Evolutionary conservation across 164 flowering plant species (phyloP), one percentile per base, ranked within the genome.

Genomic region (Kingdonia uniflora): DNA sequence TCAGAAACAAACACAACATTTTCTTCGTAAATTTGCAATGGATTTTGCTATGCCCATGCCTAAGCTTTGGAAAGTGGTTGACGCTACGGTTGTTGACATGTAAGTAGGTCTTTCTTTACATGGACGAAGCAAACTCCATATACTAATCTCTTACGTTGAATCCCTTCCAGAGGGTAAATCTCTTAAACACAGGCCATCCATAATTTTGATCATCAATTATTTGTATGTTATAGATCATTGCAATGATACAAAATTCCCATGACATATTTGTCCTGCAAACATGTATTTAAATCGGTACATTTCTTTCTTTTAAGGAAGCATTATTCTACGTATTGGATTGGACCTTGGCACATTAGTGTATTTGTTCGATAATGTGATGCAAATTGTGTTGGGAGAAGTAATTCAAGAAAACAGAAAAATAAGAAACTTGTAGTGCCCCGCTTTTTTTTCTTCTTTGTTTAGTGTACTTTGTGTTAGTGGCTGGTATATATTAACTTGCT

Each of bases 1-100:
- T n/a, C n/a, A n/a, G n/a, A n/a, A n/a, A 45, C 58, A 65, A 5
- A 57, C 74, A 0, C 69, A 66, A 20, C 52, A 64, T 2, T 66
- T 74, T 3, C 64, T 81, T 0, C 64, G 71, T 0, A 68, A 70
- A 24, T 74, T 81, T 3, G 78, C 76, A 0, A 45, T 67, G 15
- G 70, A 75, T 15, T 65, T 75, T 15, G 78, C 80, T 20, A 76
- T 83, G 6, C 87, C 84, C 0, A 74, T 71, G 13, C 47, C 71
- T 1, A 68, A 68, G 55, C 71, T 78, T 0, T 75, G 77, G 87
- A 26, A 42, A 41, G 49, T 79, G 23, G 76, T 81, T 0, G 52
- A 71, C 42, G 78, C 68, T 2, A 55, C 78, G 63, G 77, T 56
- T 3, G 50, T 56, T 8, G 73, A 73, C 2, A 71, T 78, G 80